Evolutionary conservation across 106 monocot species (phyloP).

Genomic region (Dendrobium huoshanense): DNA sequence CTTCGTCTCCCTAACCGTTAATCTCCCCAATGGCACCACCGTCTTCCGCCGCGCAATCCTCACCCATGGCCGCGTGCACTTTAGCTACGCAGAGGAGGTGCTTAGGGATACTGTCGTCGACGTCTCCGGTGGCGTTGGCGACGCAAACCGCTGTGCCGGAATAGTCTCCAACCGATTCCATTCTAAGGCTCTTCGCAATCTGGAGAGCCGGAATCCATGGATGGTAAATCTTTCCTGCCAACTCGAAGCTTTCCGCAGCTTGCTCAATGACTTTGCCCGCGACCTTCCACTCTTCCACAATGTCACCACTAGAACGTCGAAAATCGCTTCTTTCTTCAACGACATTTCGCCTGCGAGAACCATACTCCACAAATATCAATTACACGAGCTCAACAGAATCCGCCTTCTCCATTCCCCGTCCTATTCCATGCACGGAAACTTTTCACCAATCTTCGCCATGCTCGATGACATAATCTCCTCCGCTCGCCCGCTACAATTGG

Average conservation of each 20-base stretch:
- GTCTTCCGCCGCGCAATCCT: conserved; percentile 63
- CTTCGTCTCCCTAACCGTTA: conserved; percentile 50
- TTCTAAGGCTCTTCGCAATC: conserved; percentile 39
- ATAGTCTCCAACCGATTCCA: conserved; percentile 39
- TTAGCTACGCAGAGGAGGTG: conserved; percentile 53
- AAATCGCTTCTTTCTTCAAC: conserved; percentile 50
- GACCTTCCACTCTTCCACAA: conserved; percentile 31
- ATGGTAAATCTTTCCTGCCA: conserved; percentile 73
- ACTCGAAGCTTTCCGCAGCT: conserved; percentile 41
- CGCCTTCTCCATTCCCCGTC: conserved; percentile 27
- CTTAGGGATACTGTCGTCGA: conserved; percentile 36
- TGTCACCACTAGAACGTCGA: conserved; percentile 25
- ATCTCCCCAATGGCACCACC: conserved; percentile 84
- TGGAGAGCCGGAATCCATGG: conserved; percentile 57
- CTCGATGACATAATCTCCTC: conserved; percentile 38
- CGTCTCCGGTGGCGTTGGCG: conserved; percentile 9
- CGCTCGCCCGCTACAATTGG: conserved; percentile 20
- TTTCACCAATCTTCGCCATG: conserved; percentile 12
- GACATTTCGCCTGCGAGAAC: conserved; percentile 22
- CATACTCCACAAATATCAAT: conserved; percentile 39
- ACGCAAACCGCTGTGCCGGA: conserved; percentile 23
- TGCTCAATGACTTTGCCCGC: conserved; percentile 44
- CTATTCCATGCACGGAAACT: neutral
- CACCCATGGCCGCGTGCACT: conserved; percentile 21
- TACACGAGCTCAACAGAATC: conserved; percentile 35